These are phyloP conservation scores for Ceratopteris richardii DNA, from an alignment of 75 land plant genomes.

Conservation along the genomic window DNA sequence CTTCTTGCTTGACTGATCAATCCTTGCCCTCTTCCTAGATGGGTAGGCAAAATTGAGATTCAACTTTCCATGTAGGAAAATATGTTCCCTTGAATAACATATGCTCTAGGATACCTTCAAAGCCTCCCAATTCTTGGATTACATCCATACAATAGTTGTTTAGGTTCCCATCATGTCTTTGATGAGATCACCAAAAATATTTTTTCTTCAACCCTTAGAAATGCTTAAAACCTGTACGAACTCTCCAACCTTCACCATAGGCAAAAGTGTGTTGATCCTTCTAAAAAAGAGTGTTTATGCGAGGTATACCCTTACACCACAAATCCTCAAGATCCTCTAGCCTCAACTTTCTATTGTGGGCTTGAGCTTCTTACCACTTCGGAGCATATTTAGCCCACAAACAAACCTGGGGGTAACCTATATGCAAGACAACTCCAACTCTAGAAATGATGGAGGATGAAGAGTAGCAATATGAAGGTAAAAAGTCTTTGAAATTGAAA, in stretches of 20 bases:
- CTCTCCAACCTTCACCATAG: conserved; percentile 99
- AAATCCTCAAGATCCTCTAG: conserved; percentile 99
- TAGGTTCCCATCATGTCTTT: conserved; percentile 99
- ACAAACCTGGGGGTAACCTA: too few species aligned
- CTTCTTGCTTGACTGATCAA: too few species aligned
- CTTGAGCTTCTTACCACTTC: conserved; percentile 96
- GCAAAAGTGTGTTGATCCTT: conserved; percentile 97
- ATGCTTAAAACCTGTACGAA: conserved; percentile 97
- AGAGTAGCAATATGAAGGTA: too few species aligned
- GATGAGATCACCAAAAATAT: conserved; percentile 99
- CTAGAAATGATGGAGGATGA: too few species aligned
- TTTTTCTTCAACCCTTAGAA: conserved; percentile 96
- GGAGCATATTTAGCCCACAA: conserved; percentile 99
- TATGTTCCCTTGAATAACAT: conserved; percentile 98
- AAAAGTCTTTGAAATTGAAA: too few species aligned
- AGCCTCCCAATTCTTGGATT: conserved; percentile 98
- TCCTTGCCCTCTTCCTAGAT: too few species aligned
- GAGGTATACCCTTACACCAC: conserved; percentile 97
- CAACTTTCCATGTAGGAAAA: conserved; percentile 99
- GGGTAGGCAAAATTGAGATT: too few species aligned
- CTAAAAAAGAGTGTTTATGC: conserved; percentile 96
- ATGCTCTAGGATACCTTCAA: conserved; percentile 98
- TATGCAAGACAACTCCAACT: too few species aligned
- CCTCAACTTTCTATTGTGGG: conserved; percentile 92
- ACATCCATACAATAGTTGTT: conserved; percentile 99